Percentiles rank a stretch among this genome's conserved stretches.
Conservation (phyloP, 371 early-diverging fungal genomes). For the Mortierella sp. region DNA sequence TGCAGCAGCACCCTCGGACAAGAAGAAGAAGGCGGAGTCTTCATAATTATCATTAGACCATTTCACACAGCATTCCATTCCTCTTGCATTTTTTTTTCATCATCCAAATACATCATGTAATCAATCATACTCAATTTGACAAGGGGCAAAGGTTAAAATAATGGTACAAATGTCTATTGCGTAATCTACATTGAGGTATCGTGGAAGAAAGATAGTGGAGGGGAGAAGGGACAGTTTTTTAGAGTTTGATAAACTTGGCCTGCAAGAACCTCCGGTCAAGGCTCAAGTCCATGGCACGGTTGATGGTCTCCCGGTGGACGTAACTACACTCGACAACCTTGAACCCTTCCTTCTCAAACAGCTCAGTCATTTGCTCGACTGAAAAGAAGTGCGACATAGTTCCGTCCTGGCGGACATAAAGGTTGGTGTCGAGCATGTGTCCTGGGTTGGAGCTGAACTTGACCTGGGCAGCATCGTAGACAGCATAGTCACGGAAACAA, state of each 20-base stretch:
- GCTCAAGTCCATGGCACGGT: slow-evolving; percentile 80
- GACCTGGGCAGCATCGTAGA: slow-evolving; percentile 92
- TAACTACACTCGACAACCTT: slow-evolving; percentile 79
- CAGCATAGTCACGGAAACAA: slow-evolving; percentile 91
- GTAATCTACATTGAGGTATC: slow-evolving; percentile 10
- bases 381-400: slow-evolving; percentile 80
- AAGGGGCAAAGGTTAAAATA: neutral
- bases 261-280: slow-evolving; percentile 93
- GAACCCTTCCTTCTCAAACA: slow-evolving; percentile 80
- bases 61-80: neutral
- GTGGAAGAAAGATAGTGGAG: neutral
- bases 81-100: neutral
- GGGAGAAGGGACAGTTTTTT: neutral
- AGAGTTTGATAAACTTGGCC: slow-evolving; percentile 79
- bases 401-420: slow-evolving; percentile 95
- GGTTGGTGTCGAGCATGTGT: slow-evolving; percentile 82
- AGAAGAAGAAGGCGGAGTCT: slow-evolving; percentile 36
- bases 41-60: slow-evolving; percentile 18
- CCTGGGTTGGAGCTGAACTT: slow-evolving; percentile 83
- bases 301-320: slow-evolving; percentile 85
- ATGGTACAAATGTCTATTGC: neutral
- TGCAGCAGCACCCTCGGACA: neutral
- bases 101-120: neutral
- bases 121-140: neutral
- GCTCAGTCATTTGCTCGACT: slow-evolving; percentile 64